Evolutionary conservation across 202 grass and related monocot genomes (phyloP), one percentile per base, ranked within the genome.

Genomic region (Schoenoplectus triqueter): DNA sequence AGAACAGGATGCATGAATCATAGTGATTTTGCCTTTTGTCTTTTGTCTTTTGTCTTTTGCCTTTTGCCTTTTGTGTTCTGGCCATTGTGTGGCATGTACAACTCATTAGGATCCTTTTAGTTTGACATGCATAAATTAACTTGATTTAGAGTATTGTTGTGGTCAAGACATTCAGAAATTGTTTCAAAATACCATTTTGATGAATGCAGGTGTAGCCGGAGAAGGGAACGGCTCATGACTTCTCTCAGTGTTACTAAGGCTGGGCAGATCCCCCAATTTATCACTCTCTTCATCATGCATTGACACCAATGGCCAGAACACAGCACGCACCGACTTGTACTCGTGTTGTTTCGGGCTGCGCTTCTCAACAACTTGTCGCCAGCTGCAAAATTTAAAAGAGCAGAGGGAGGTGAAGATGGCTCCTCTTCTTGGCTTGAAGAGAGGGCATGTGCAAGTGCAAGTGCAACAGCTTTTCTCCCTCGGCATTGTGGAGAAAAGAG

Each of bases 311-410:
- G 41, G 66, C 54, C 73, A 66, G 54, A 89, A 75, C 67, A 80
- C 87, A 10, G 52, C 74, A 39, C 62, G 80, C 73, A 86, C 80
- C 69, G 88, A 88, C 74, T 87, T 89, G 84, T 87, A 96, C 51
- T 66, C 66, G 0, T 20, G 21, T 54, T 71, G 4, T 63, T 40
- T 80, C 56, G 76, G 63, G 48, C 60, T 80, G 68, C 84, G 22
- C 46, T 81, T 84, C 46, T 79, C 83, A 56, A 93, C 84, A 71
- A 87, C 87, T 69, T 84, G 85, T 31, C 66, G 89, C 68, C 86
- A 85, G 87, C 41, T 72, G 18, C 54, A 69, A 42, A 86, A 80
- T 50, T 52, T 83, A 19, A 86, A 52, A 17, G 79, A 76, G n/a
- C 80, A 57, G 7, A 83, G 11, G 8, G 84, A 55, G 42, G 68